Base-by-base conservation (phyloP, 2,329 filamentous ascomycete genomes). In the Ceratocystis albifundus region DNA sequence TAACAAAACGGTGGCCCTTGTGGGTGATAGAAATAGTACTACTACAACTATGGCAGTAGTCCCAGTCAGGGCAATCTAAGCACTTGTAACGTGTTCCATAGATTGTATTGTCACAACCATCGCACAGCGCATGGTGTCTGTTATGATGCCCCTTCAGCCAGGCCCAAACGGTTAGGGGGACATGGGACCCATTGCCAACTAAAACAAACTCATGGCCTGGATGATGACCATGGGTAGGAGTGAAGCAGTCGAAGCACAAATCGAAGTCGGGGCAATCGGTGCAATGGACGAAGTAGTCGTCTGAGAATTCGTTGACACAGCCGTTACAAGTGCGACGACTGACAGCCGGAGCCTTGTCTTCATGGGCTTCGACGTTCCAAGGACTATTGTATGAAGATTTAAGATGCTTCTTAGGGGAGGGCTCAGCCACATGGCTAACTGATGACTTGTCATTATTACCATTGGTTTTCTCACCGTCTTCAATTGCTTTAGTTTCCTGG, bases 21-120 rank as follows among this genome's bases (percentile, higher is more conserved):
- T 99, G 95, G 62, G 82, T 84, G 71, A 84, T 81, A 68, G 77
- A 76, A 57, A 89, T 87, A 70, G 81, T 84, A 71, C 80, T 77
- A 67, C 90, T 76, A 76, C 95, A 99, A 7, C 84, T 79, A 28
- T 82, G 81, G 80, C 94, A 99, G 78, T 89, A 97, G 73, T 99
- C 94, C 88, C 90, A 99, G 76, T 99, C 94, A 55, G 95, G 94
- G 79, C 94, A 99, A 74, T 90, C 87, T 70, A 97, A 81, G 75
- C 94, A 99, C 82, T 99, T 99, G 83, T 97, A 88, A 71, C 94
- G 93, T 67, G 96, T 82, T 71, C 94, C 95, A 71, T 82, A 81
- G 72, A 99, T 94, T 75, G 70, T 68, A 69, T 86, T 88, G 72
- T 97, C 89, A 75, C 95, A 99, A 50, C 90, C 90, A 78, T 99